Conservation (phyloP, 2,329 filamentous ascomycete genomes). For the Harringtonia lauricola region DNA sequence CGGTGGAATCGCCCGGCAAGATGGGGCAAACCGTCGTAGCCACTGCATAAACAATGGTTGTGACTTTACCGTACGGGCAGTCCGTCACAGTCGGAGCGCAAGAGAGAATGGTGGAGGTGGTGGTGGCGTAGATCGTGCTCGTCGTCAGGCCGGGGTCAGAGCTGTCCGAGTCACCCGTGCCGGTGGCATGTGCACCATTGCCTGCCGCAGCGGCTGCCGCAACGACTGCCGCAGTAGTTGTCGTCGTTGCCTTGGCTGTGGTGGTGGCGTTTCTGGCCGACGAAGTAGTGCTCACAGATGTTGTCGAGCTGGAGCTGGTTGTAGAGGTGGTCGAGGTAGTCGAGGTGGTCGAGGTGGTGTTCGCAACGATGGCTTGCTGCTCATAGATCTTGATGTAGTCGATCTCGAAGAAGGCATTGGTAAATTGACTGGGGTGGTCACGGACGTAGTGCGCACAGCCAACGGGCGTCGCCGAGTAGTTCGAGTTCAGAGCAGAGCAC, state of each 20-base stretch:
- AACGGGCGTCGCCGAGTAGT: conserved; percentile 7
- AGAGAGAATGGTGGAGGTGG: conserved; percentile 15
- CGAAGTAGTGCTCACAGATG: not conserved
- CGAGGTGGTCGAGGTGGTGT: not conserved
- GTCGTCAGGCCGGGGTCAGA: not conserved
- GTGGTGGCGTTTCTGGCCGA: not conserved
- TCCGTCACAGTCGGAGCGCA: conserved; percentile 16
- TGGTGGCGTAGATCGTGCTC: conserved; percentile 5
- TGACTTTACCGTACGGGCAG: conserved; percentile 16
- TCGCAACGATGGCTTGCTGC: not conserved
- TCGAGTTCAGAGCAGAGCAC: conserved; percentile 13
- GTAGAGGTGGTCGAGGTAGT: not conserved
- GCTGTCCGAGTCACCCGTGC: not conserved
- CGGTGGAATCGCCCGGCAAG: conserved; percentile 5
- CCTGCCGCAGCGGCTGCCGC: conserved; percentile 2
- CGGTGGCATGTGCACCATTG: not conserved
- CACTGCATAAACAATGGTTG: conserved; percentile 16
- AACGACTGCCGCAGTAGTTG: conserved; percentile 4
- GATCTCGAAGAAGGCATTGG: conserved; percentile 35
- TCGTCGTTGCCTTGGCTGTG: conserved; percentile 1
- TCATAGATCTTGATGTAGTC: conserved; percentile 22
- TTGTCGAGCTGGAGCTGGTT: conserved; percentile 25
- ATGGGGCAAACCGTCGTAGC: conserved; percentile 32
- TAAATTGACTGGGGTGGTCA: conserved; percentile 23
- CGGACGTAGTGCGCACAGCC: conserved; percentile 26